phyloP scores from a whole-genome alignment of 2,329 filamentous ascomycete genomes.

The Diaporthe capsici region DNA sequence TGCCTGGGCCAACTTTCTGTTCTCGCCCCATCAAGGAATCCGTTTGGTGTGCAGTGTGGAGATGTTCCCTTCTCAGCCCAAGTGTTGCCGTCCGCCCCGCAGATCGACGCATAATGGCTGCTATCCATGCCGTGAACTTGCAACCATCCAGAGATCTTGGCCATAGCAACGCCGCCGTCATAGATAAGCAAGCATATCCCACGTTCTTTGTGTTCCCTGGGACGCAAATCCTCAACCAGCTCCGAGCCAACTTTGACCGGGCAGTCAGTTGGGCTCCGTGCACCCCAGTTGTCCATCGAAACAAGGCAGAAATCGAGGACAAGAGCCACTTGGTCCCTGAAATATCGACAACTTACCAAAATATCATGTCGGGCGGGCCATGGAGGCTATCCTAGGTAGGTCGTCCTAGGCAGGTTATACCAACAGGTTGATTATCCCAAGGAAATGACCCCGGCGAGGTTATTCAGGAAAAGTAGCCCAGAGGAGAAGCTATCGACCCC shows the following conservation, averaged over 20 bases:
- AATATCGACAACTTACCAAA: background rate
- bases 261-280: background rate
- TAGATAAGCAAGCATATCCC: background rate
- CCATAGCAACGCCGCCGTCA: background rate
- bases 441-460: background rate
- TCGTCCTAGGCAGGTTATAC: background rate
- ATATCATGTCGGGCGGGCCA: background rate
- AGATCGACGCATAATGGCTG: background rate
- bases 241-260: slow-evolving; percentile 12
- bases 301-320: background rate
- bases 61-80: slow-evolving; percentile 22
- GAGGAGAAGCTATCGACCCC: background rate
- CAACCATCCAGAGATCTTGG: slow-evolving; percentile 25
- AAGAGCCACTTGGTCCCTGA: background rate
- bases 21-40: background rate
- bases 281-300: background rate
- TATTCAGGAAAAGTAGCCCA: background rate
- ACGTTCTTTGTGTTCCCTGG: background rate
- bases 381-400: background rate
- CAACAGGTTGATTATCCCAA: background rate
- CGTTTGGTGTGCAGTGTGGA: slow-evolving; percentile 10
- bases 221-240: slow-evolving; percentile 1
- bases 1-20: background rate
- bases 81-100: slow-evolving; percentile 6
- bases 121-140: slow-evolving; percentile 13